These are phyloP conservation scores for Lactarius hengduanensis DNA, from an alignment of 768 basidiomycete species.

Conservation along the genomic window DNA sequence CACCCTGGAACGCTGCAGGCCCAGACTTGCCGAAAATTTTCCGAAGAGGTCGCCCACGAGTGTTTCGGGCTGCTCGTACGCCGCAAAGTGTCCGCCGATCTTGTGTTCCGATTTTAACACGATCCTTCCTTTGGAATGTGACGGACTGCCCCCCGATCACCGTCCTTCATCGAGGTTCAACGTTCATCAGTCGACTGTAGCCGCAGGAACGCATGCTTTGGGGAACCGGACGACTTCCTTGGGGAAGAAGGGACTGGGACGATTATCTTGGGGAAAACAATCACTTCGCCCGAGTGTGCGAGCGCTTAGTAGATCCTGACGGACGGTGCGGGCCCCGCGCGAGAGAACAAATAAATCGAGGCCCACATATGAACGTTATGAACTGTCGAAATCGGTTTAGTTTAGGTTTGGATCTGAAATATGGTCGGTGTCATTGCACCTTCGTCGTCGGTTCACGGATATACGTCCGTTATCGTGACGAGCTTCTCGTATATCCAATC, in stretches of 20 bases:
- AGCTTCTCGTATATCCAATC: constrained; percentile 36
- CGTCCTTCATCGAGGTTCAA: no score
- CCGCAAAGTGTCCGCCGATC: no score
- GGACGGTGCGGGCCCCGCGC: constrained; percentile 34
- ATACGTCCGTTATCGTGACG: constrained; percentile 39
- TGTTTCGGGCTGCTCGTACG: constrained; percentile 36
- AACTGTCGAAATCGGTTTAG: constrained; percentile 38
- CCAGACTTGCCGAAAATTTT: constrained; percentile 57
- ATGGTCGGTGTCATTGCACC: constrained; percentile 36
- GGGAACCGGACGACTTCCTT: no score
- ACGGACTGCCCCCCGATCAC: no score
- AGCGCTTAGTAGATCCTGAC: constrained; percentile 47
- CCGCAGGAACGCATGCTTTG: no score
- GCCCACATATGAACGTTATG: constrained; percentile 63
- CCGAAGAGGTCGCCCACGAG: constrained; percentile 51
- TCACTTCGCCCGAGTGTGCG: not conserved
- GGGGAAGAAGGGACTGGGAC: constrained; percentile 38
- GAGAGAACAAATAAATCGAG: constrained; percentile 59
- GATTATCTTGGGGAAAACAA: not conserved
- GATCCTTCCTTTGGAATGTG: no score
- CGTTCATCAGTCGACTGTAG: no score
- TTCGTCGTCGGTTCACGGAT: constrained; percentile 57
- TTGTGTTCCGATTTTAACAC: no score
- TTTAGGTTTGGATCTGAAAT: no score
- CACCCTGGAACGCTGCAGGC: constrained; percentile 45